These are phyloP conservation scores for Chlamydomonas incerta DNA, from an alignment of 139 green algal species.

Conservation along the genomic window DNA sequence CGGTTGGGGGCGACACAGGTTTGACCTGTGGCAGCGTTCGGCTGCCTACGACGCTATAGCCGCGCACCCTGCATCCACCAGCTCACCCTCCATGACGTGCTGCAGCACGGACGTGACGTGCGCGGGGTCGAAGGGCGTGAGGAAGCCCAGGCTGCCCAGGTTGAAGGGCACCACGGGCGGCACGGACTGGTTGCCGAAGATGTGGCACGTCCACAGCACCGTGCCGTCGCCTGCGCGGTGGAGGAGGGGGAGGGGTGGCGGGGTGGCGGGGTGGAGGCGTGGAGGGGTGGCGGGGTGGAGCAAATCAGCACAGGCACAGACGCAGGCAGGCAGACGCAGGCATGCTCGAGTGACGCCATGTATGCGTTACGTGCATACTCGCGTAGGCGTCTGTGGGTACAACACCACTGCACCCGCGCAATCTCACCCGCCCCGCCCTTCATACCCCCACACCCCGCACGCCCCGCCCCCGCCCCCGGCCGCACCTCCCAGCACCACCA, in stretches of 20 bases:
- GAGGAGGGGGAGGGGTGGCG: background rate
- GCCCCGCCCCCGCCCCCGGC: no score
- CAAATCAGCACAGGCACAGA: no score
- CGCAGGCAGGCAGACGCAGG: no score
- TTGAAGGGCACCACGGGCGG: slow-evolving; percentile 89
- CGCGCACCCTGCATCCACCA: slow-evolving; percentile 22
- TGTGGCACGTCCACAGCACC: slow-evolving; percentile 89
- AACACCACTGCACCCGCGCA: no score
- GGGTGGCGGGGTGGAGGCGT: background rate
- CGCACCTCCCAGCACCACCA: slow-evolving; percentile 84
- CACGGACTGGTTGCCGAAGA: slow-evolving; percentile 81
- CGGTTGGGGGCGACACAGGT: no score
- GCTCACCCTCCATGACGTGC: slow-evolving; percentile 54
- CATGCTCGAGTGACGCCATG: no score
- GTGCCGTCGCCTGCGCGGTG: slow-evolving; percentile 82
- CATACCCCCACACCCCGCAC: no score
- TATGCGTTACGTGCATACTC: no score
- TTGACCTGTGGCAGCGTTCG: no score
- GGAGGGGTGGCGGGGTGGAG: background rate
- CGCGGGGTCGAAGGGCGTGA: slow-evolving; percentile 79
- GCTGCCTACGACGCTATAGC: no score
- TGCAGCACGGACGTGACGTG: slow-evolving; percentile 34
- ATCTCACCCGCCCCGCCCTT: no score
- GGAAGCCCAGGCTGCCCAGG: slow-evolving; percentile 93
- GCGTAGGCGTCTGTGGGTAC: no score